A percentile compares a stretch with the other conserved stretches of the same genome.
Conservation (phyloP, 1,284 basidiomycete genomes). For the Gomphus bonarii region DNA sequence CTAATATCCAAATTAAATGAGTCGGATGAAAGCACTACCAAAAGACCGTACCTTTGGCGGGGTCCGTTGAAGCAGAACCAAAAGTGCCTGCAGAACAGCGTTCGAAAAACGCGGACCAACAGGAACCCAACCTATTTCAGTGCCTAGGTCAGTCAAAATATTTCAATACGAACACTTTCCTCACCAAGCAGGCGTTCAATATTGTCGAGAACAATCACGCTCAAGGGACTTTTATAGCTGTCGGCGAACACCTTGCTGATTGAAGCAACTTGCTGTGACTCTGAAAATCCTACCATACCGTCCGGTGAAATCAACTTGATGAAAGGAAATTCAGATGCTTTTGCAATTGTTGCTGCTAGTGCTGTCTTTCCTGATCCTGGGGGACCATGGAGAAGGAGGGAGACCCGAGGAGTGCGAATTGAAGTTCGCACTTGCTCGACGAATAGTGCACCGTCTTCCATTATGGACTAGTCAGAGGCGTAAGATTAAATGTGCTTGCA, state of each 20-base stretch:
- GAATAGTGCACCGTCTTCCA: conserved; percentile 86
- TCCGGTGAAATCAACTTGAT: conserved; percentile 97
- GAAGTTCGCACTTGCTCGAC: conserved; percentile 94
- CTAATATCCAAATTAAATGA: conserved; percentile 27
- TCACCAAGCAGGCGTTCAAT: conserved; percentile 82
- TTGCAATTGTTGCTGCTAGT: conserved; percentile 89
- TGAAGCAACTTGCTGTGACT: conserved; percentile 83
- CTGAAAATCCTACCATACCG: conserved; percentile 92
- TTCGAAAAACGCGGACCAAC: conserved; percentile 97
- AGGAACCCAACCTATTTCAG: conserved; percentile 81
- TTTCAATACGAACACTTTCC: conserved; percentile 18
- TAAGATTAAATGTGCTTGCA: not conserved
- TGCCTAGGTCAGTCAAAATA: conserved; percentile 2
- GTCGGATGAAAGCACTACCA: not conserved
- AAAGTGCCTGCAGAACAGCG: conserved; percentile 81
- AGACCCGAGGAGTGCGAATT: conserved; percentile 87
- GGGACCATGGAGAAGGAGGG: conserved; percentile 82
- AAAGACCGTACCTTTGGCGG: conserved; percentile 73
- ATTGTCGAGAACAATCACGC: conserved; percentile 95
- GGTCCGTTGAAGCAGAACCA: conserved; percentile 82
- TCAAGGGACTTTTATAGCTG: conserved; percentile 95
- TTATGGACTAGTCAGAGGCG: conserved; percentile 54
- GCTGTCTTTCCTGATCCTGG: conserved; percentile 94
- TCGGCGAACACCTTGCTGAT: conserved; percentile 94
- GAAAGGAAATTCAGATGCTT: conserved; percentile 90